phyloP scores from a whole-genome alignment of 805 yeast genomes.

The Ogataea paraovalis region DNA sequence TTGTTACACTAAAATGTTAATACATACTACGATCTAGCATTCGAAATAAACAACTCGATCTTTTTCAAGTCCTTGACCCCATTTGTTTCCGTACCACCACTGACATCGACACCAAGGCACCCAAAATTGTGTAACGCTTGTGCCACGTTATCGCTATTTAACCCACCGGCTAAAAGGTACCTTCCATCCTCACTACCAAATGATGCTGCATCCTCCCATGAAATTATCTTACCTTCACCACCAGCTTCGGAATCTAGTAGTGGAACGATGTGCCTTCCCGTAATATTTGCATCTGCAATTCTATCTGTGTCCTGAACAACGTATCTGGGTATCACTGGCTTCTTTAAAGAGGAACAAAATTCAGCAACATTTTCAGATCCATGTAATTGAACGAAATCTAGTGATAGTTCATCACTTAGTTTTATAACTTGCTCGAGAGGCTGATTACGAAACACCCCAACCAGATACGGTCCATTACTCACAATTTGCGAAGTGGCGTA shows the following conservation, averaged over 20 bases:
- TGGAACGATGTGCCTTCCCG: conserved; percentile 46
- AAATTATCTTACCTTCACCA: conserved; percentile 81
- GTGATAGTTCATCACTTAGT: conserved; percentile 38
- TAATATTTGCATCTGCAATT: conserved; percentile 18
- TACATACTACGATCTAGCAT: conserved; percentile 36
- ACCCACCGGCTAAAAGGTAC: conserved; percentile 85
- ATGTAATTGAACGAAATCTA: conserved; percentile 87
- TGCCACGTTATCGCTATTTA: conserved; percentile 67
- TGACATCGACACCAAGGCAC: conserved; percentile 87
- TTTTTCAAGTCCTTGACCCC: conserved; percentile 71
- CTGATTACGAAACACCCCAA: conserved; percentile 91
- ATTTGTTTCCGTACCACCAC: conserved; percentile 87
- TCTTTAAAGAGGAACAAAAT: conserved; percentile 33
- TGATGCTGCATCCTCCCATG: conserved; percentile 56
- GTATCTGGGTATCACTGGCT: conserved; percentile 72
- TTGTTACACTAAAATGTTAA: not conserved
- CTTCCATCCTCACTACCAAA: conserved; percentile 34
- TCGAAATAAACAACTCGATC: conserved; percentile 52
- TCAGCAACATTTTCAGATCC: conserved; percentile 62
- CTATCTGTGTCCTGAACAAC: conserved; percentile 50
- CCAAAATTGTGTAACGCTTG: conserved; percentile 56
- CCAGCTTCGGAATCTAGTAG: conserved; percentile 86
- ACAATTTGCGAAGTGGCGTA: conserved; percentile 22
- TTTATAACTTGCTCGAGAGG: conserved; percentile 53
- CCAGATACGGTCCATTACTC: conserved; percentile 60